phyloP scores from a whole-genome alignment of 768 basidiomycete genomes.

The Pleurotus citrinopileatus region DNA sequence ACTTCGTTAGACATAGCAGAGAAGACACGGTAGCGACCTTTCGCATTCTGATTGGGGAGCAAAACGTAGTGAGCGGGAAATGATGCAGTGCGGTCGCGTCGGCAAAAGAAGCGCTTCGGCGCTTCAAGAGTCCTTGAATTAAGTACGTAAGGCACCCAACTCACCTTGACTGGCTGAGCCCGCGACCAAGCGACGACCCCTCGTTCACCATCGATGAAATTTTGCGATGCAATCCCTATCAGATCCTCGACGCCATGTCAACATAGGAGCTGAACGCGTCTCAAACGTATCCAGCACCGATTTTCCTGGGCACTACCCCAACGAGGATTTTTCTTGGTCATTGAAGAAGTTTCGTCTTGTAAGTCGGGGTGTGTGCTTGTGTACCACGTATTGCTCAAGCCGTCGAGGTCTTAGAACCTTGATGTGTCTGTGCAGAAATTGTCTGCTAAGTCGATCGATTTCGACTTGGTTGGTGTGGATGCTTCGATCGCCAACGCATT shows the following conservation, averaged over 20 bases:
- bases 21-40: no score
- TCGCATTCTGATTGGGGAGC: no score
- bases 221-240: neutral
- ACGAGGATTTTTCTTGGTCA: conserved; percentile 85
- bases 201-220: neutral
- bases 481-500: conserved; percentile 97
- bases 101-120: no score
- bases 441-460: conserved; percentile 84
- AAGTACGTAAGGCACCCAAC: no score
- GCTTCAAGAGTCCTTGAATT: no score
- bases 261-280: conserved; percentile 66
- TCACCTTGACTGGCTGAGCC: neutral
- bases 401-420: conserved; percentile 58
- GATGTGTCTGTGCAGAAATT: conserved; percentile 72
- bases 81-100: no score
- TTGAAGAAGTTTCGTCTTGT: conserved; percentile 75
- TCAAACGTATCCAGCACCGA: conserved; percentile 85
- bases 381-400: neutral
- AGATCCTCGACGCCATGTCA: conserved; percentile 54
- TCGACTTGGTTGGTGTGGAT: conserved; percentile 94
- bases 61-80: no score
- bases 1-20: no score
- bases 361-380: conserved; percentile 23
- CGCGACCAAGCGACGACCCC: neutral
- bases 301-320: conserved; percentile 86